Evolutionary conservation across 2,329 filamentous ascomycete species (phyloP), one percentile per base, ranked within the genome.

Genomic region (Clonostachys byssicola): DNA sequence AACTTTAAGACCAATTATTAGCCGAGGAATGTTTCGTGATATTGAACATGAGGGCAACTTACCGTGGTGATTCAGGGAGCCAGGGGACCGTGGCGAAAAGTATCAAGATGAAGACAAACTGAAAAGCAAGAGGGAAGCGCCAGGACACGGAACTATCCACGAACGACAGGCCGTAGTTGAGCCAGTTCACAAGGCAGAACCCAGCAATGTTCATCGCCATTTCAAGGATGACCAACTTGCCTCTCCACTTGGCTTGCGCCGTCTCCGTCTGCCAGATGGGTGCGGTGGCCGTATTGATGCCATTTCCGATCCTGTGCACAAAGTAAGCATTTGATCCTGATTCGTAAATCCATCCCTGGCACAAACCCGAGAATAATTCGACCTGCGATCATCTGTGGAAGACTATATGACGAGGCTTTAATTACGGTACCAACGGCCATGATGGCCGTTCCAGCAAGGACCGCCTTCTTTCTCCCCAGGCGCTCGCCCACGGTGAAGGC

Each of bases 401-500:
- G 36, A 35, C 51, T 47, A 18, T 51, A 57, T 8, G 54, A 47
- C 2, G 51, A 30, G 12, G 46, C 17, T 35, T 50, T 42, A 6
- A 54, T 43, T 23, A 54, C 45, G 14, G 51, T 46, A n/a, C 52
- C 42, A 14, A 51, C 10, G 34, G 20, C 17, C 34, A 47, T 23
- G n/a, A 51, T 45, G 33, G 41, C 34, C 17, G 42, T 46, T 34
- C 50, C 50, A 16, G 40, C 13, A 7, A 73, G 53, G 49, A 59
- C 75, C 57, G 50, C 67, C 56, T 49, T 61, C 47, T 52, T 62
- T 50, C 74, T 64, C 18, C 74, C 74, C 13, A 76, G 54, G 20
- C 53, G 60, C 50, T 76, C 73, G 13, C 73, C 73, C 7, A 68
- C 66, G 49, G 56, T 59, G 47, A 60, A 55, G 30, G 60, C 60